phyloP scores from a whole-genome alignment of 2,329 filamentous ascomycete genomes.

The Leptodontidium sp. region DNA sequence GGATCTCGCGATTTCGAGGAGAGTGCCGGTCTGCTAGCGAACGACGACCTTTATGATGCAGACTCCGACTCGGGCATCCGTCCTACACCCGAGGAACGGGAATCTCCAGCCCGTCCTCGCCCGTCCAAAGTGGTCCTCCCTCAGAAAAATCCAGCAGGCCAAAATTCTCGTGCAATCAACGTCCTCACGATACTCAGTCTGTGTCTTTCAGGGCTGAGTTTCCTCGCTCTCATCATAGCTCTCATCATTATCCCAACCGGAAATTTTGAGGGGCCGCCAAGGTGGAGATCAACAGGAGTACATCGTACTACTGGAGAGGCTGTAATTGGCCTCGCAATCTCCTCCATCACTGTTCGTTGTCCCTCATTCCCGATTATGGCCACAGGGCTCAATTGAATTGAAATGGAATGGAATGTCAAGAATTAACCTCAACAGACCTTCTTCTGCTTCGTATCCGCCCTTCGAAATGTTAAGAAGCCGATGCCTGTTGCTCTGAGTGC shows the following conservation, averaged over 20 bases:
- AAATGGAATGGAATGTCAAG: not conserved
- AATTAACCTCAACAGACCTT: not conserved
- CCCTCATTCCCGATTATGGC: not conserved
- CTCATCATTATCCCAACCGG: not conserved
- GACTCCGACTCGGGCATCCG: not conserved
- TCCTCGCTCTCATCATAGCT: not conserved
- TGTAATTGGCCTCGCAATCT: not conserved
- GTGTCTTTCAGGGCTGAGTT: not conserved
- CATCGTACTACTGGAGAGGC: not conserved
- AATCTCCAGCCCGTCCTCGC: not conserved
- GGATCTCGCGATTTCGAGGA: not conserved
- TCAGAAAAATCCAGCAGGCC: too few relatives aligned
- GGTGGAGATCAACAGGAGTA: not conserved
- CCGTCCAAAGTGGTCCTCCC: not conserved
- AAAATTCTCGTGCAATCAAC: not conserved
- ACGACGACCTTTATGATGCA: not conserved
- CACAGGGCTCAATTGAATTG: not conserved
- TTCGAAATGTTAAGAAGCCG: not conserved
- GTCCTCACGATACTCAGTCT: not conserved
- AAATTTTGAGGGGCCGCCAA: not conserved
- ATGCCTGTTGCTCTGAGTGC: not conserved
- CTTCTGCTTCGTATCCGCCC: not conserved
- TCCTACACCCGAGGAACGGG: not conserved
- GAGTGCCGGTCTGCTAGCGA: not conserved
- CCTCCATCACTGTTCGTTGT: not conserved